Conservation (phyloP, 495 filamentous ascomycete species). For the Bryoglossum gracile region DNA sequence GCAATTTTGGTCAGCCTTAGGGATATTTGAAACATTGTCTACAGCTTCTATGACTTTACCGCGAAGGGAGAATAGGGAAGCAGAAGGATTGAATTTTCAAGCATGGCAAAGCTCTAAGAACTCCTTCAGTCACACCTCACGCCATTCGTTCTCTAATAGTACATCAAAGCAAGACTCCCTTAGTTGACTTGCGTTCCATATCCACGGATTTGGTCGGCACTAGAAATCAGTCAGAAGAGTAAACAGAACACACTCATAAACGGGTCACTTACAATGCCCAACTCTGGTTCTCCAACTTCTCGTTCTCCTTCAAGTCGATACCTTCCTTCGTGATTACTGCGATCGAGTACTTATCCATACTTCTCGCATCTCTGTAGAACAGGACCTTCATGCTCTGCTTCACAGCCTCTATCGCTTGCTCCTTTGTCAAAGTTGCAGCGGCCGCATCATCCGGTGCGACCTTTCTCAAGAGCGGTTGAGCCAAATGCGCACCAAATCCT, state of each 20-base stretch:
- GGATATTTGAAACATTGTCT: too few relatives aligned
- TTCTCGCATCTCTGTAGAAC: constrained; percentile 93
- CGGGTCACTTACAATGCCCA: constrained; percentile 65
- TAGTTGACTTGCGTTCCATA: constrained; percentile 62
- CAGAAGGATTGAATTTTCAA: too few relatives aligned
- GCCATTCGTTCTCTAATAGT: constrained; percentile 21
- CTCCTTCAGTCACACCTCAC: constrained; percentile 10
- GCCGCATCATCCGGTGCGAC: constrained; percentile 73
- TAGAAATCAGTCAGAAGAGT: constrained; percentile 41
- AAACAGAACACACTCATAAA: constrained; percentile 47
- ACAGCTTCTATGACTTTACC: too few relatives aligned
- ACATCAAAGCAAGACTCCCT: constrained; percentile 11
- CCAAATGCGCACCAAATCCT: constrained; percentile 88
- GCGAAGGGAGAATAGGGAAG: too few relatives aligned
- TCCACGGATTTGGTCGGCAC: constrained; percentile 38
- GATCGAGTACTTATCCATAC: constrained; percentile 83
- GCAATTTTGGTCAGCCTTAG: too few relatives aligned
- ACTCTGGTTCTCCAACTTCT: constrained; percentile 71
- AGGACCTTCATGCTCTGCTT: constrained; percentile 96
- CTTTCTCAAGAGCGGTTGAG: constrained; percentile 81
- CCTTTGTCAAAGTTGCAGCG: constrained; percentile 59
- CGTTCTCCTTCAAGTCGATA: constrained; percentile 73
- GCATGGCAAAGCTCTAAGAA: too few relatives aligned
- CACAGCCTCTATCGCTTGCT: constrained; percentile 71
- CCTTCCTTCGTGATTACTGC: constrained; percentile 80